phyloP scores from a whole-genome alignment of 176 grass and related monocot genomes.

The Chrysopogon serrulatus region DNA sequence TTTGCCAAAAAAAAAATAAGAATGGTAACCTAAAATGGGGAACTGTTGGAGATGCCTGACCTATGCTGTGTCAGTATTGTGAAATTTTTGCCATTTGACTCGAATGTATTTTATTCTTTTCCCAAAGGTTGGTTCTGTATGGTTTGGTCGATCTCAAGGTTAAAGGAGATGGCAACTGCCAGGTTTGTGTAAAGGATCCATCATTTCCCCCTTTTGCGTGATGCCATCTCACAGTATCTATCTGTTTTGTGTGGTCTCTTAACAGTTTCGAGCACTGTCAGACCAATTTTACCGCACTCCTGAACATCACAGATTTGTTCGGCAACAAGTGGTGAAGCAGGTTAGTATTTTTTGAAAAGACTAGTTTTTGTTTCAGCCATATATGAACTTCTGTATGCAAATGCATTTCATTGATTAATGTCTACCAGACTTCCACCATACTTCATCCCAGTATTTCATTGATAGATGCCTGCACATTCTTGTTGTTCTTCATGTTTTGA shows the following conservation, averaged over 20 bases:
- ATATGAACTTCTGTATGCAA: not conserved
- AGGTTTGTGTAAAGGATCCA: constrained; percentile 40
- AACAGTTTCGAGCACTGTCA: constrained; percentile 80
- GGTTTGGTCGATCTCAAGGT: constrained; percentile 82
- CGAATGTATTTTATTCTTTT: not conserved
- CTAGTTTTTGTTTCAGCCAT: not conserved
- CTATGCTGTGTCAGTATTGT: not conserved
- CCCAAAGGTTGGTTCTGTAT: constrained; percentile 58
- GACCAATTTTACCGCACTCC: constrained; percentile 84
- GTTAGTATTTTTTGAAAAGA: constrained; percentile 33
- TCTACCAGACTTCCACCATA: not conserved
- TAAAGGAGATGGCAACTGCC: constrained; percentile 93
- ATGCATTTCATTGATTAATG: not conserved
- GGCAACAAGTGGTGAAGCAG: constrained; percentile 79
- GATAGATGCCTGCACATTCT: not conserved
- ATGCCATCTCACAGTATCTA: not conserved
- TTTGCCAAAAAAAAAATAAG: too few relatives aligned
- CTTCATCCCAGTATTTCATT: not conserved
- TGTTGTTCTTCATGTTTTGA: not conserved
- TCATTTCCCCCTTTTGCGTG: not conserved
- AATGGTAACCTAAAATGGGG: too few relatives aligned
- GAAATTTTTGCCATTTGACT: not conserved
- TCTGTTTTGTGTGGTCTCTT: not conserved
- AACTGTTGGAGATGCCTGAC: too few relatives aligned
- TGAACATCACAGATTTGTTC: constrained; percentile 78